These are phyloP conservation scores for Stephania japonica DNA, from an alignment of 164 flowering plant species.

Conservation along the genomic window DNA sequence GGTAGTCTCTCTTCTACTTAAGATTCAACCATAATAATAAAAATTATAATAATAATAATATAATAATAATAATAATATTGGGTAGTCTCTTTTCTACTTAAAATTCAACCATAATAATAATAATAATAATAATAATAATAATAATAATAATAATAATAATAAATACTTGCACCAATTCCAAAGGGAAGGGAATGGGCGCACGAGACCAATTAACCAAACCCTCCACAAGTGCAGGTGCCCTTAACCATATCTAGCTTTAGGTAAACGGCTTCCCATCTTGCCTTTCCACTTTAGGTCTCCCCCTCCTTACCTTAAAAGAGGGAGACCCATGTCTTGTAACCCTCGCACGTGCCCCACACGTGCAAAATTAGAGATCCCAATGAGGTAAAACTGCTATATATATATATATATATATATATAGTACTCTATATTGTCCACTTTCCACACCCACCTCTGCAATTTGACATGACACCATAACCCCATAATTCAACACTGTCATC, in stretches of 20 bases:
- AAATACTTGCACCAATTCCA: background rate
- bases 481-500: conserved; percentile 6
- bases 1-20: background rate
- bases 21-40: background rate
- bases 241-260: background rate
- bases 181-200: background rate
- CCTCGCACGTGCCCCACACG: background rate
- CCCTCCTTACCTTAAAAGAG: background rate
- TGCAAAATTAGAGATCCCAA: background rate
- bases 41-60: too few relatives aligned
- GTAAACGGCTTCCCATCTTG: background rate
- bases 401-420: background rate
- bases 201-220: background rate
- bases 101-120: background rate
- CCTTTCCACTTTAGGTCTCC: background rate
- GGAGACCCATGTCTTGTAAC: background rate
- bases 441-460: background rate
- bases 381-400: background rate
- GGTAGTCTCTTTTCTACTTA: background rate
- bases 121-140: too few relatives aligned
- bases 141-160: too few relatives aligned
- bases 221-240: background rate
- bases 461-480: conserved; percentile 8
- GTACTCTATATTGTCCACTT: background rate
- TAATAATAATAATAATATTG: background rate